Base-by-base conservation (phyloP, 768 basidiomycete genomes). In the Collybiopsis confluens region DNA sequence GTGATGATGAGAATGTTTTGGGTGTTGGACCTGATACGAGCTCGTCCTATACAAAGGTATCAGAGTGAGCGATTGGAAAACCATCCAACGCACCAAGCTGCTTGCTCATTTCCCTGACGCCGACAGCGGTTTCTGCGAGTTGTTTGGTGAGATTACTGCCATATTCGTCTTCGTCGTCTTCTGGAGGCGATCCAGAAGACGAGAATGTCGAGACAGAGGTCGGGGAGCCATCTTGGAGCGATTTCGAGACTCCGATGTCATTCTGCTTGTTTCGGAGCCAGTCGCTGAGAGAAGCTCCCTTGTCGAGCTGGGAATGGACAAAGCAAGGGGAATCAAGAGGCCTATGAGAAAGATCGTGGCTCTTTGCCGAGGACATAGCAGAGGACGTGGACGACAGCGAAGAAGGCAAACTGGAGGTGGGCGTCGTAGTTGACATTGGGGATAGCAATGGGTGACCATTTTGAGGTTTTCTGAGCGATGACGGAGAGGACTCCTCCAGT, bases 101-200 rank as follows among this genome's bases (percentile, higher is more conserved):
- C 69, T 96, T 96, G 82, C 93, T 96, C 93, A 98, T 95, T 71
- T 99, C 97, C 45, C 97, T 81, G 10, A 99, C 97, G 36, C 93
- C 90, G 11, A 93, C 91, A 16, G 97, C 97, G 18, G 97, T 99
- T 73, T 96, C 96, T 7, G 96, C 97, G 13, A 99, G 78, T 61
- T 94, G 92, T 65, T 82, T 87, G 5, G 97, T 98, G 62, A 98
- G 70, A 65, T 86, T 95, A 40, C 81, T 80, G 1, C 79, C 81
- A 57, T 82, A 83, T 42, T 85, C 86, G 21, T 90, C 85, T 26
- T 87, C 85, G 27, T 83, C 85, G 44, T 78, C 80, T 28, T 41
- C 62, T 45, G 58, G 66, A 35, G 52, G 67, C 66, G 53, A 62
- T 60, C 51, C 58, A 57, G 36, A 51, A 15, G 61, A 62, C 27